These are phyloP conservation scores for Hymenoscyphus infarciens DNA, from an alignment of 2,329 filamentous ascomycete species.

Conservation along the genomic window DNA sequence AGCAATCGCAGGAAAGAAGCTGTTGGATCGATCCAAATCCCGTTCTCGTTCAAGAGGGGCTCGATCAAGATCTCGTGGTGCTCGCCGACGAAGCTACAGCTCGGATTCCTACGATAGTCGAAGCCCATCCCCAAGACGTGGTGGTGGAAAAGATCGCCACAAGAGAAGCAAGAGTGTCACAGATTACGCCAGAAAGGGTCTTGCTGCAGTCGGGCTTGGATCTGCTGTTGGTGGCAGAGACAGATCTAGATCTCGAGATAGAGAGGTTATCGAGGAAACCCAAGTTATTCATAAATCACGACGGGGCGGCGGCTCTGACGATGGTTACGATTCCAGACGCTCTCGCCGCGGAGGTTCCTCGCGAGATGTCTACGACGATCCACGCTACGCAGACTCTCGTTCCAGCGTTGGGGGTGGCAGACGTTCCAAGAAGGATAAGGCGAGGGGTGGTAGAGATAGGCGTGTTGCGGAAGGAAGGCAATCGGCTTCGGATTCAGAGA, in stretches of 20 bases:
- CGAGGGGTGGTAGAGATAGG: conserved; percentile 28
- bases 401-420: conserved; percentile 26
- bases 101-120: conserved; percentile 34
- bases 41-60: conserved; percentile 46
- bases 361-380: conserved; percentile 30
- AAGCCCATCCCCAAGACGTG: conserved; percentile 33
- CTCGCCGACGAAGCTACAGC: conserved; percentile 30
- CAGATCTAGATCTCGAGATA: conserved; percentile 22
- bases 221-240: conserved; percentile 39
- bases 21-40: conserved; percentile 41
- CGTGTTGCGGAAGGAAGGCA: conserved; percentile 32
- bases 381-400: conserved; percentile 32
- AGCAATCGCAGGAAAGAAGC: conserved; percentile 59
- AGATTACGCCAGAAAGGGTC: conserved; percentile 56
- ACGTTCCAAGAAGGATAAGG: conserved; percentile 21
- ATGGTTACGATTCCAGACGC: conserved; percentile 14
- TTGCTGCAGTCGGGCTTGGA: conserved; percentile 60
- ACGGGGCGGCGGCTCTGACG: conserved; percentile 23
- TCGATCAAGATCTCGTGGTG: conserved; percentile 46
- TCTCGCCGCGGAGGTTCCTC: conserved; percentile 7
- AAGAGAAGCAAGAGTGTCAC: conserved; percentile 65
- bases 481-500: conserved; percentile 39
- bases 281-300: conserved; percentile 20
- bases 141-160: conserved; percentile 49
- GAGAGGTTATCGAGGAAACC: conserved; percentile 28